Evolutionary conservation across 1,139 yeast species (phyloP), one percentile per base, ranked within the genome.

Genomic region (Candida mesenterica): DNA sequence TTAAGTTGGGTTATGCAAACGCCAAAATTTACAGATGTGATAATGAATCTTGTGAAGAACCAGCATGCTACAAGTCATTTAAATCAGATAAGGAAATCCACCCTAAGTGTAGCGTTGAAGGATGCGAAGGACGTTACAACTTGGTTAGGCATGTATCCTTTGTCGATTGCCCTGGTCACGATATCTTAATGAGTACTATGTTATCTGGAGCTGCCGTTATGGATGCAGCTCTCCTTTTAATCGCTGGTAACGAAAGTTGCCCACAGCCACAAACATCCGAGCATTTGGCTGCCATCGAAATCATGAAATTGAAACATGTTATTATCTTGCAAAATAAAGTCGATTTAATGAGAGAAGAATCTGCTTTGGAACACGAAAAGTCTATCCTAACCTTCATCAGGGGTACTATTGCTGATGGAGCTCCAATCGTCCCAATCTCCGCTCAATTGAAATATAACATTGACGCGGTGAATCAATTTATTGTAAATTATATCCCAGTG

Each of bases 91-190:
- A 87, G 65, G 98, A 92, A 68, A 85, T 92, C 50, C 78, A 80
- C 59, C 98, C 98, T 48, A 86, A 83, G 59, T 88, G 97, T 68
- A 84, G 82, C 58, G 77, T 86, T 46, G 82, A 82, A 44, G 96
- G 94, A 10, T 83, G 90, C 61, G 57, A 59, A 13, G 96, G 96
- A 44, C 86, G 96, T 59, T 90, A 89, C 66, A 77, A 79, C 55
- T 75, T 94, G 49, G 80, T 89, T 33, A 88, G 99, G 68, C 99
- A 94, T 61, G 98, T 94, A 38, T 89, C 97, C 5, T 94, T 94
- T 55, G 98, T 94, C 43, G 99, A 94, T 74, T 94, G 98, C 73
- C 99, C 99, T 41, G 99, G 98, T 62, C 99, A 94, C 86, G 99
- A 94, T 75, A 92, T 94, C 73, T 82, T 94, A 63, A 94, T 94